Conservation (phyloP, 1,139 yeast genomes). For the Diutina pseudorugosa region DNA sequence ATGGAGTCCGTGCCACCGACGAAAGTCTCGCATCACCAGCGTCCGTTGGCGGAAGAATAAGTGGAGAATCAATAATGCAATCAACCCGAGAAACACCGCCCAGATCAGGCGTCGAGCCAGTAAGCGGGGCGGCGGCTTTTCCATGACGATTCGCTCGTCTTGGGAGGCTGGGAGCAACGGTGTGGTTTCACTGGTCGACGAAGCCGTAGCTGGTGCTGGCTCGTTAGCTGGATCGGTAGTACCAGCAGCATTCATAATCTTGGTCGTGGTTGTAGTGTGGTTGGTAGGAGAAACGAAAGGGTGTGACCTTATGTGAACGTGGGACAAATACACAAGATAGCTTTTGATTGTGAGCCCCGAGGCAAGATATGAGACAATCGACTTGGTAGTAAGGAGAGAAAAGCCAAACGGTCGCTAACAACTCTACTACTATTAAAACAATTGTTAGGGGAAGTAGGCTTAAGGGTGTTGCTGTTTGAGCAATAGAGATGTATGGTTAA, state of each 20-base stretch:
- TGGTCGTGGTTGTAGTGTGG: neutral
- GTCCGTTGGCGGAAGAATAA: slow-evolving; percentile 79
- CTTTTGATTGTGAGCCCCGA: no score
- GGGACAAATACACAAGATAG: no score
- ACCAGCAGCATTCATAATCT: neutral
- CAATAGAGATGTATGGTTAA: no score
- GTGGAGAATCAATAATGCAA: slow-evolving; percentile 44
- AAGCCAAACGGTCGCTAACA: no score
- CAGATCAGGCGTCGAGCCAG: slow-evolving; percentile 1
- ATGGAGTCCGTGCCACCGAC: slow-evolving; percentile 57
- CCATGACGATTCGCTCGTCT: neutral
- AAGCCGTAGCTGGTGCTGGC: neutral
- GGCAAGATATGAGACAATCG: no score
- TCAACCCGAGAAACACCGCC: slow-evolving; percentile 23
- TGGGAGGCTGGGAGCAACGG: neutral
- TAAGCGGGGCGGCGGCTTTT: neutral
- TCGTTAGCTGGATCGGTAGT: neutral
- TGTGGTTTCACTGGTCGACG: neutral
- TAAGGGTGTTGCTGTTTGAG: no score
- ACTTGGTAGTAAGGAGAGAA: no score
- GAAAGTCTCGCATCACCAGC: slow-evolving; percentile 70
- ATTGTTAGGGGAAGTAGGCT: no score
- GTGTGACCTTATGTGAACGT: no score
- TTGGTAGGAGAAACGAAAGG: no score
- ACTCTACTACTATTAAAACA: no score